Conservation (phyloP, 2,329 filamentous ascomycete genomes). For the Ambrosiella cleistominuta region DNA sequence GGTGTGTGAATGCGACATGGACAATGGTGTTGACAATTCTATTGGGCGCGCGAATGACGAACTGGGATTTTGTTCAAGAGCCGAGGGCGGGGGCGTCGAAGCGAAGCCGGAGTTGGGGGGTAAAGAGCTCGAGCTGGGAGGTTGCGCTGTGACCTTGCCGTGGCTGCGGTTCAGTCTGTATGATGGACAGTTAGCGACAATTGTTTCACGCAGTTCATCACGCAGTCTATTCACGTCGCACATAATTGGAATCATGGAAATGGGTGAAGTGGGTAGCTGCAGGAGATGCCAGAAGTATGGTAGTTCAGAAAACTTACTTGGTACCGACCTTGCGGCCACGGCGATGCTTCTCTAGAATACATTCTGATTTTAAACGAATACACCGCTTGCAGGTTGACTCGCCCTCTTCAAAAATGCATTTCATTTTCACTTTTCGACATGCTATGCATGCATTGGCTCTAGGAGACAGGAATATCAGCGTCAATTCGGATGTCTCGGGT, state of each 20-base stretch:
- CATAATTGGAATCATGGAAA: background rate
- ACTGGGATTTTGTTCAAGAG: background rate
- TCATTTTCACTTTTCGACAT: slow-evolving; percentile 25
- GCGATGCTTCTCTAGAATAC: slow-evolving; percentile 23
- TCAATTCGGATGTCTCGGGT: background rate
- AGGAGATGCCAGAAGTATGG: too few relatives aligned
- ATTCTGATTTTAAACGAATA: slow-evolving; percentile 21
- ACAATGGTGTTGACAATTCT: background rate
- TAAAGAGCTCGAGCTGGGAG: background rate
- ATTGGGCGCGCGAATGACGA: background rate
- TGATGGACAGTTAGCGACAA: background rate
- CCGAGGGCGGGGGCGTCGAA: background rate
- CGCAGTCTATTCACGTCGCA: background rate
- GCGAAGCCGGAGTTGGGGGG: background rate
- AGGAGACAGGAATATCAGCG: background rate
- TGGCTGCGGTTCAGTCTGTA: slow-evolving; percentile 10
- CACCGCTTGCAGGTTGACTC: slow-evolving; percentile 22
- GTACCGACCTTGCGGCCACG: slow-evolving; percentile 24
- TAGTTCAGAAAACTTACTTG: slow-evolving; percentile 15
- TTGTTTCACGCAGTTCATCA: background rate
- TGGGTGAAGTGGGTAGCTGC: too few relatives aligned
- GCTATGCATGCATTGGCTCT: slow-evolving; percentile 20
- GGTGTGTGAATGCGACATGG: background rate
- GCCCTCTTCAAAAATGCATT: slow-evolving; percentile 17
- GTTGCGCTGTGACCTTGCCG: slow-evolving; percentile 9